Base-by-base conservation (phyloP, 495 filamentous ascomycete genomes). In the Neurospora sp. region DNA sequence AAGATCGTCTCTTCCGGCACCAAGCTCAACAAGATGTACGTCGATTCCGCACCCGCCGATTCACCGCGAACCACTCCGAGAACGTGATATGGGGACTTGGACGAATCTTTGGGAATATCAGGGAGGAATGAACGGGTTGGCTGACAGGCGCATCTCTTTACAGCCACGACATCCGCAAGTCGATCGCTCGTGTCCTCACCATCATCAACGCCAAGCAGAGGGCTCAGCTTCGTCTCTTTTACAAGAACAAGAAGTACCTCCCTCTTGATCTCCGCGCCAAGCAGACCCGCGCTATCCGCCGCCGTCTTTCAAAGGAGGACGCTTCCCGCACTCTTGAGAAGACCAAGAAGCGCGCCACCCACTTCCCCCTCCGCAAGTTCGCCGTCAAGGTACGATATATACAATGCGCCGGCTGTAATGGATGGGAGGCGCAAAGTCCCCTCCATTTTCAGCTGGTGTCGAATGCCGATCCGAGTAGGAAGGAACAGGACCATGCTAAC, bases 161-260 rank as follows among this genome's bases (percentile, higher is more conserved):
- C 78, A 98, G 95, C 85, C 93, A 97, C 89, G 96, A 99, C 86
- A 89, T 99, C 84, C 94, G 96, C 88, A 99, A 99, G 91, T 95
- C 93, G 72, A 97, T 99, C 84, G 96, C 96, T 83, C 94, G 94
- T 78, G 92, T 97, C 85, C 90, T 98, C 77, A 99, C 96, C 83
- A 90, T 98, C 88, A 97, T 98, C 91, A 98, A 98, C 89, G 90
- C 92, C 84, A 98, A 95, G 89, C 96, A 98, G 88, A 91, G 96
- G 81, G 88, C 93, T 71, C 96, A 98, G 86, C 92, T 99, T 79
- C 95, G 96, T 81, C 86, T 99, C 76, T 98, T 98, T 91, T 99
- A 99, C 90, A 96, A 97, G 89, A 90, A 89, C 89, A 98, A 98
- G 92, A 98, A 98, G 88, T 98, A 97, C 89, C 86, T 94, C 48